Evolutionary conservation across 257 asterid species (phyloP).

Genomic region (Fraxinus anomala): DNA sequence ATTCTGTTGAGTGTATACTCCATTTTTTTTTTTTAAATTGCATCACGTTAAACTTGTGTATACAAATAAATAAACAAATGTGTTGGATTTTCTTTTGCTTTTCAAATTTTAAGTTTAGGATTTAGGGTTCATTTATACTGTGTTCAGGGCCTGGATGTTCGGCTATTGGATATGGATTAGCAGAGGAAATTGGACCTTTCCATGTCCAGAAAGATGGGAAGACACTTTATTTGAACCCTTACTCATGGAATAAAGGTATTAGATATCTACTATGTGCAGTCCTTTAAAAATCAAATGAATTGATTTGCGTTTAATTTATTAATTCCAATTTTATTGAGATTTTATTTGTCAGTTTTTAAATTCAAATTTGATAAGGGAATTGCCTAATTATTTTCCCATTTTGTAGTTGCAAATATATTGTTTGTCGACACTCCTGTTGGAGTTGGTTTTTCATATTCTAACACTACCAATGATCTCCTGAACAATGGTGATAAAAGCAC

Average conservation of each 20-base stretch:
- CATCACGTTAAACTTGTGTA: no score
- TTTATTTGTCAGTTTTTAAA: neutral
- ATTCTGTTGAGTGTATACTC: no score
- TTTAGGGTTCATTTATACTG: neutral
- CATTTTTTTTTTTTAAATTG: no score
- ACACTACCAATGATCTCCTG: conserved; percentile 68
- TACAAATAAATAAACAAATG: no score
- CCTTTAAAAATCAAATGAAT: neutral
- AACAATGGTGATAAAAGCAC: conserved; percentile 86
- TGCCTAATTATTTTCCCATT: conserved; percentile 27
- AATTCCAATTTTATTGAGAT: neutral
- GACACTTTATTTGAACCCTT: conserved; percentile 75
- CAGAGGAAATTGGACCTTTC: conserved; percentile 93
- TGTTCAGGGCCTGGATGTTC: conserved; percentile 95
- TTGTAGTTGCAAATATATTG: conserved; percentile 80
- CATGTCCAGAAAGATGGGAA: conserved; percentile 94
- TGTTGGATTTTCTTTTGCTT: neutral
- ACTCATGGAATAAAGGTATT: conserved; percentile 70
- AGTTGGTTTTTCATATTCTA: conserved; percentile 92
- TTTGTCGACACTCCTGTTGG: conserved; percentile 94
- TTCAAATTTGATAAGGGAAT: neutral
- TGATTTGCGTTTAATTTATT: conserved; percentile 7
- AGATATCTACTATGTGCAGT: conserved; percentile 44
- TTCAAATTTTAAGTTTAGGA: neutral
- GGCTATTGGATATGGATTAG: conserved; percentile 85